Evolutionary conservation across 768 basidiomycete genomes (phyloP).

Genomic region (Strobilomyces dryophilus): DNA sequence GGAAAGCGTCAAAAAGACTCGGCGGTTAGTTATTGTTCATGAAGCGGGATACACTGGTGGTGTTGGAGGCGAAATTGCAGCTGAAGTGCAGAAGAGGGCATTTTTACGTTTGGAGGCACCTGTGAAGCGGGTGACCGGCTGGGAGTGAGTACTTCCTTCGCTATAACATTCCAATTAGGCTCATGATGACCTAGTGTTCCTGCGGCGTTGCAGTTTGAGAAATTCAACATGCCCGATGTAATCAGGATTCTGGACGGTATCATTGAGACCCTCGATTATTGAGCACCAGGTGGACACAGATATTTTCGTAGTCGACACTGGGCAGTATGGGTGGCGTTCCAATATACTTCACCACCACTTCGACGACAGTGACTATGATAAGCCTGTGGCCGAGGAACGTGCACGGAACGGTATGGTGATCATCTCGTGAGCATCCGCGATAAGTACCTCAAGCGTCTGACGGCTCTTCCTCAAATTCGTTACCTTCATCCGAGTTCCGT

Average conservation of each 20-base stretch:
- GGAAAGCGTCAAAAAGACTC: conserved; percentile 82
- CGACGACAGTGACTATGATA: background rate
- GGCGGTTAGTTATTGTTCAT: conserved; percentile 84
- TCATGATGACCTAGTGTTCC: conserved; percentile 54
- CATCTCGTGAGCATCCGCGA: too few species aligned
- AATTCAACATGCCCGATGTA: conserved; percentile 87
- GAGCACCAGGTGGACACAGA: conserved; percentile 4
- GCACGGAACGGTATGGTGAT: background rate
- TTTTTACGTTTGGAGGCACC: conserved; percentile 89
- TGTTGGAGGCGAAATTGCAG: conserved; percentile 89
- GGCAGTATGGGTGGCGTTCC: background rate
- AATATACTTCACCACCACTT: background rate
- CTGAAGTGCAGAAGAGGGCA: conserved; percentile 83
- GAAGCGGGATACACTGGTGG: conserved; percentile 88
- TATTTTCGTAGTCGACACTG: background rate
- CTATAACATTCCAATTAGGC: background rate
- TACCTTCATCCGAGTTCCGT: conserved; percentile 41
- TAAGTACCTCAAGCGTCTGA: conserved; percentile 15
- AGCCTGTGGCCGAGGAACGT: background rate
- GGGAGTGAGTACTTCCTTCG: conserved; percentile 71
- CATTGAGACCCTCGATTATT: conserved; percentile 78
- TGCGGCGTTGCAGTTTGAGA: conserved; percentile 81
- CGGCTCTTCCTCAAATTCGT: conserved; percentile 52
- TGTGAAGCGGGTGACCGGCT: conserved; percentile 80
- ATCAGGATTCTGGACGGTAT: conserved; percentile 80